Conservation (phyloP, 371 early-diverging fungal genomes). For the Mortierella sp. region DNA sequence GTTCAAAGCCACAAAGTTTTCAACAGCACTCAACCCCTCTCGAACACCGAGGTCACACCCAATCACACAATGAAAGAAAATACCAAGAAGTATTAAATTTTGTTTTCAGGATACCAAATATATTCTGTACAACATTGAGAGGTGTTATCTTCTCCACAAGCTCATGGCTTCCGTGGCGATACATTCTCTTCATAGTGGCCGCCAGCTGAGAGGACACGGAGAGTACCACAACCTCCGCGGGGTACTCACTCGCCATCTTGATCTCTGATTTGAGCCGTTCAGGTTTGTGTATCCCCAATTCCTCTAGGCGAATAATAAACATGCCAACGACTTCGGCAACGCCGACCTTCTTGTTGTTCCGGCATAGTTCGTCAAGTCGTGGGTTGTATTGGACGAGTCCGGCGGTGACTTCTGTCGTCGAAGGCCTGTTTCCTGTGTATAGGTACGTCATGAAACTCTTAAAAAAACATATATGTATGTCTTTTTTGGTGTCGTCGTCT, state of each 20-base stretch:
- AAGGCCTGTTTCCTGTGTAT: no score
- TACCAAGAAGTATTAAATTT: no score
- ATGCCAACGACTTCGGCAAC: conserved; percentile 2
- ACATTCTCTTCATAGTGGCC: not conserved
- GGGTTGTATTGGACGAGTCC: conserved; percentile 3
- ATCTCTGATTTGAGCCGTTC: not conserved
- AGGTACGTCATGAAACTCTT: no score
- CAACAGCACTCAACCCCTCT: conserved; percentile 6
- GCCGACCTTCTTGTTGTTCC: not conserved
- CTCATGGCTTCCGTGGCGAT: not conserved
- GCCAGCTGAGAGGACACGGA: no score
- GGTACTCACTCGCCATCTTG: not conserved
- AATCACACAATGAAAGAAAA: no score
- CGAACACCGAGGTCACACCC: not conserved
- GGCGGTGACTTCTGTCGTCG: not conserved
- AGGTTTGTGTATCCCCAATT: not conserved
- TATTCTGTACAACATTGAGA: not conserved
- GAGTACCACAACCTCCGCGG: not conserved
- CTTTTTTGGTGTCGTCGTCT: no score
- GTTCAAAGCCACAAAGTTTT: not conserved
- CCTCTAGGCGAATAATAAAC: not conserved
- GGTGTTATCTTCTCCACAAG: not conserved
- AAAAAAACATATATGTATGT: no score
- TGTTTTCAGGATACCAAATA: no score
- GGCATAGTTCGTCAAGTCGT: not conserved